Percentiles rank a stretch among this genome's conserved stretches.
Conservation (phyloP, 768 basidiomycete genomes). For the Trametes gibbosa region DNA sequence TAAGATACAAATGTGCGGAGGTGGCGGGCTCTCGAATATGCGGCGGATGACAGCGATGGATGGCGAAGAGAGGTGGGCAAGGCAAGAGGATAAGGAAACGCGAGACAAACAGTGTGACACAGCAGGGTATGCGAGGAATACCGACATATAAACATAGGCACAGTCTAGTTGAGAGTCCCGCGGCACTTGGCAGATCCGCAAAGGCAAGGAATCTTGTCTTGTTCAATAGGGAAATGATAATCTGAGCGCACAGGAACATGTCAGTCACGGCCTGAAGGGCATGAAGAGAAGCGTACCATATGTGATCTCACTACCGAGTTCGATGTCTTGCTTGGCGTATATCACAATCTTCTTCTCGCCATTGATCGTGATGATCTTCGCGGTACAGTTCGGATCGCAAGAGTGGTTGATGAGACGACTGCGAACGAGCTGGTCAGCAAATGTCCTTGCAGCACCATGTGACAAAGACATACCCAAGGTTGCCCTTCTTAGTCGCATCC, state of each 20-base stretch:
- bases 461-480: constrained; percentile 76
- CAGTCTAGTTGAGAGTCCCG: constrained; percentile 88
- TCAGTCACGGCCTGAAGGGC: not conserved
- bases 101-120: constrained; percentile 15
- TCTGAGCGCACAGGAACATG: constrained; percentile 44
- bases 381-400: constrained; percentile 91
- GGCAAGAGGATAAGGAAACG: not conserved
- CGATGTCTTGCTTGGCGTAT: constrained; percentile 94
- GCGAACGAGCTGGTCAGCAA: constrained; percentile 4
- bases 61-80: constrained; percentile 1
- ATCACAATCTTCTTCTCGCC: constrained; percentile 99
- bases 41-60: constrained; percentile 17
- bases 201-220: constrained; percentile 93
- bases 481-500: constrained; percentile 98
- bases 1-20: constrained; percentile 29
- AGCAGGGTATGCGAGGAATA: constrained; percentile 24
- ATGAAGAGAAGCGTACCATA: constrained; percentile 61
- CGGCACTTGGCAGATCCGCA: constrained; percentile 91
- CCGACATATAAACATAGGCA: constrained; percentile 21
- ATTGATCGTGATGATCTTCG: constrained; percentile 88
- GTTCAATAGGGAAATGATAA: constrained; percentile 99
- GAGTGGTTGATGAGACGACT: constrained; percentile 99
- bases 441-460: not conserved
- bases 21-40: constrained; percentile 12
- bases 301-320: constrained; percentile 96